Conservation (phyloP, 768 basidiomycete genomes). For the Macrolepiota dolichaula region DNA sequence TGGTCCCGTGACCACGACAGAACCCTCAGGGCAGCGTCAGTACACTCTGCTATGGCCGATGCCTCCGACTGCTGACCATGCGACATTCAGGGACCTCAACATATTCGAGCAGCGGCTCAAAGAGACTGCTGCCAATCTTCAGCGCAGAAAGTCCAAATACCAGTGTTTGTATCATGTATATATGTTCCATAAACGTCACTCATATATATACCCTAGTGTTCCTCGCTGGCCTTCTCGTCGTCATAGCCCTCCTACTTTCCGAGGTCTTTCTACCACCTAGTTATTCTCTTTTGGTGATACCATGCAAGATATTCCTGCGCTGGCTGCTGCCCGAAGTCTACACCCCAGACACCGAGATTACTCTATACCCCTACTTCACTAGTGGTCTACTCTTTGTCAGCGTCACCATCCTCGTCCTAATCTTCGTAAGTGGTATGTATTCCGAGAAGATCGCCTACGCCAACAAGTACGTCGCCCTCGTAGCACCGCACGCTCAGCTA, state of each 20-base stretch:
- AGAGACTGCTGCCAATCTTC: constrained; percentile 80
- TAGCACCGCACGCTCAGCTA: background rate
- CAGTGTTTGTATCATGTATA: constrained; percentile 52
- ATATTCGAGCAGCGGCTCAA: constrained; percentile 97
- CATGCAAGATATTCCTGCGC: constrained; percentile 51
- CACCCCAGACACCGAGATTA: constrained; percentile 34
- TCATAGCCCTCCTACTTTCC: constrained; percentile 68
- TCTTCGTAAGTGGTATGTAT: constrained; percentile 97
- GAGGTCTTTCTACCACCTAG: constrained; percentile 69
- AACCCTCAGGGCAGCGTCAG: background rate
- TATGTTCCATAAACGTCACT: constrained; percentile 17
- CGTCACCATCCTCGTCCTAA: constrained; percentile 86
- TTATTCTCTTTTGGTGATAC: constrained; percentile 62
- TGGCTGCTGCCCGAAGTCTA: constrained; percentile 51
- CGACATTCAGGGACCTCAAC: constrained; percentile 85
- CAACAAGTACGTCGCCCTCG: constrained; percentile 65
- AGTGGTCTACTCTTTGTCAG: constrained; percentile 83
- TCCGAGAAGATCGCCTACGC: constrained; percentile 95
- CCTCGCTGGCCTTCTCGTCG: constrained; percentile 61
- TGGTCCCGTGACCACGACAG: background rate
- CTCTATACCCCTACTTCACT: constrained; percentile 70
- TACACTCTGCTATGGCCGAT: background rate
- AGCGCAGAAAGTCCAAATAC: constrained; percentile 77
- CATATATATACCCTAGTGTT: constrained; percentile 53
- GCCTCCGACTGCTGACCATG: constrained; percentile 40